phyloP scores from a whole-genome alignment of 2,329 filamentous ascomycete genomes.

The Sporothrix curviconia region DNA sequence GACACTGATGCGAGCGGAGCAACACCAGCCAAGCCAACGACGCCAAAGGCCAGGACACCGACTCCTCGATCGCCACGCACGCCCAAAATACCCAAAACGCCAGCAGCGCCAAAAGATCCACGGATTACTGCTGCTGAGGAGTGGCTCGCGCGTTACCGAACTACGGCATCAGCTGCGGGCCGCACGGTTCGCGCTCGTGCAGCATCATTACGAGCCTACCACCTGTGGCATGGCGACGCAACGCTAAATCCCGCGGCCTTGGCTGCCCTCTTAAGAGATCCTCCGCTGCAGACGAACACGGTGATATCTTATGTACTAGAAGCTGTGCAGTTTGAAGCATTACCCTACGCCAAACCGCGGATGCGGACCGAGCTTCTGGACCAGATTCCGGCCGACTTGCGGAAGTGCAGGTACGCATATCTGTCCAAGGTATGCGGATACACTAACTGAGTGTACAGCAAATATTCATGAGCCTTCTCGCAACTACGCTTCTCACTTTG shows the following conservation, averaged over 20 bases:
- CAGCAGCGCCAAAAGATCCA: conserved; percentile 30
- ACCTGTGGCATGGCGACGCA: conserved; percentile 53
- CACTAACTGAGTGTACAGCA: not conserved
- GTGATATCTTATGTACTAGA: conserved; percentile 55
- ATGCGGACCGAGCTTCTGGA: conserved; percentile 40
- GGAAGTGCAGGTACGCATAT: conserved; percentile 23
- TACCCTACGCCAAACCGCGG: conserved; percentile 43
- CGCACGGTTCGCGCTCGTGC: conserved; percentile 22
- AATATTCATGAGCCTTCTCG: no score
- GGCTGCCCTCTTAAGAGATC: conserved; percentile 51
- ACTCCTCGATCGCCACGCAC: not conserved
- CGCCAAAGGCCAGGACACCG: not conserved
- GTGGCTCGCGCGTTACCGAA: conserved; percentile 32
- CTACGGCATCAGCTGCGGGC: not conserved
- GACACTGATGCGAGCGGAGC: conserved; percentile 7
- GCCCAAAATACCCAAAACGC: conserved; percentile 10
- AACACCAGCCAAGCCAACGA: not conserved
- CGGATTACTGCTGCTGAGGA: conserved; percentile 39
- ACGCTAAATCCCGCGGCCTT: conserved; percentile 43
- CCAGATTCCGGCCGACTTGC: conserved; percentile 24
- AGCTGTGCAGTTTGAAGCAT: conserved; percentile 43
- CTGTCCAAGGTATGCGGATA: conserved; percentile 24
- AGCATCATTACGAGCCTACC: conserved; percentile 50
- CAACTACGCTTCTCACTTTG: no score
- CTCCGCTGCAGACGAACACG: conserved; percentile 50